Base-by-base conservation (phyloP, 2,329 filamentous ascomycete species). In the Botrytis elliptica region DNA sequence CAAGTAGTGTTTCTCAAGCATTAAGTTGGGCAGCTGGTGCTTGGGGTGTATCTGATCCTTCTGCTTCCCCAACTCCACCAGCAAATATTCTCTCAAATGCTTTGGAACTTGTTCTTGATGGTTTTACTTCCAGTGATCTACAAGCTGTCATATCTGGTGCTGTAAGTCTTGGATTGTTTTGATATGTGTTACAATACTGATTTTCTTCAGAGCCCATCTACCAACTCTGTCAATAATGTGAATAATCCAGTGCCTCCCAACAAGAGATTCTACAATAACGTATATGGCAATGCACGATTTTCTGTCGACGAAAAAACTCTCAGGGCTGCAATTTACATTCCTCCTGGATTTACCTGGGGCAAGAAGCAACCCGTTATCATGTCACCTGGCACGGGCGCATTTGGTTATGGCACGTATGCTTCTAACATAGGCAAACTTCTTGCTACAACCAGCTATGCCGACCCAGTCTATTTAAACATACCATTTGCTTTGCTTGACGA, bases 391-490 rank as follows among this genome's bases (percentile, higher is more conserved):
- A 89, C 88, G 0, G 86, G 84, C 20, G 77, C 83, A 42, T 85
- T 84, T 20, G 87, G 85, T 2, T 85, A 84, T 64, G 79, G 52
- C n/a, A 74, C 70, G 6, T 79, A 75, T 59, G 57, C 65, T 49
- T 68, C 74, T 42, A 89, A 86, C 77, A 84, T 87, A 72, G 85
- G 84, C 72, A 86, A 86, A 67, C 81, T 89, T 1, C 80, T 88
- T 16, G 78, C 81, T 3, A 81, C 82, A 40, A 81, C 82, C 1
- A 75, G 77, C 38, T 84, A 83, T 71, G 85, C 82, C 25, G 86
- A 88, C 75, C 84, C 86, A 0, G 84, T 88, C 29, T 89, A 86
- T 85, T 81, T 90, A 33, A 89, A 89, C 76, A 83, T 89, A 22
- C 87, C 88, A 0, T 80, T 80, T 1, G 81, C 82, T 57, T 82